phyloP scores from a whole-genome alignment of 2,329 filamentous ascomycete species.

The Hymenoscyphus albidus region DNA sequence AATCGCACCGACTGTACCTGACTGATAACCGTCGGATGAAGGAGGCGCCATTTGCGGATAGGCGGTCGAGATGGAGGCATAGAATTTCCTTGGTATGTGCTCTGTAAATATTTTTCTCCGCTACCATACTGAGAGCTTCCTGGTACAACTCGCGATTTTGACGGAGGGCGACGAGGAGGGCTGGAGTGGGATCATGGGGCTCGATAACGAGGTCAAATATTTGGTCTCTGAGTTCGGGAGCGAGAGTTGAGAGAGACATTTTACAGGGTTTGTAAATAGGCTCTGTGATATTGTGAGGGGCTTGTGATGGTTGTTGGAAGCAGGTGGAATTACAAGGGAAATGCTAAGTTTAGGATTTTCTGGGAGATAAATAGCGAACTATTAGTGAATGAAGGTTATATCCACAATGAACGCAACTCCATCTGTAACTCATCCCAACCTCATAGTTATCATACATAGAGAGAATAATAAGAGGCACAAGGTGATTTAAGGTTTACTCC shows the following conservation, averaged over 20 bases:
- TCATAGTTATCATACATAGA: too few relatives aligned
- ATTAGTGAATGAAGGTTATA: too few relatives aligned
- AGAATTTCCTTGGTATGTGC: not conserved
- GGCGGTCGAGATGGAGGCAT: not conserved
- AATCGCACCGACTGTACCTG: not conserved
- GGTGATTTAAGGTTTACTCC: too few relatives aligned
- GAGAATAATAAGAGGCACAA: too few relatives aligned
- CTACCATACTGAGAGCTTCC: not conserved
- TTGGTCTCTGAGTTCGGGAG: not conserved
- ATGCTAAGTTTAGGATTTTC: too few relatives aligned
- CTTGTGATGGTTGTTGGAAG: too few relatives aligned
- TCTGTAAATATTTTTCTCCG: not conserved
- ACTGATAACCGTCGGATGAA: not conserved
- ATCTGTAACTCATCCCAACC: too few relatives aligned
- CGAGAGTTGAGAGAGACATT: not conserved
- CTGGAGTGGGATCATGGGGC: not conserved
- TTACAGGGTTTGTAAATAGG: not conserved
- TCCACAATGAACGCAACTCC: too few relatives aligned
- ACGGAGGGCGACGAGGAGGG: not conserved
- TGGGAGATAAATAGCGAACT: too few relatives aligned
- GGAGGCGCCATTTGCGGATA: not conserved
- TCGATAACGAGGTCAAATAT: not conserved
- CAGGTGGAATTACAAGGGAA: too few relatives aligned
- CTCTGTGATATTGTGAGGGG: not conserved
- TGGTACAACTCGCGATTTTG: not conserved